Base-by-base conservation (phyloP, 768 basidiomycete species). In the Suillus hirtellus region DNA sequence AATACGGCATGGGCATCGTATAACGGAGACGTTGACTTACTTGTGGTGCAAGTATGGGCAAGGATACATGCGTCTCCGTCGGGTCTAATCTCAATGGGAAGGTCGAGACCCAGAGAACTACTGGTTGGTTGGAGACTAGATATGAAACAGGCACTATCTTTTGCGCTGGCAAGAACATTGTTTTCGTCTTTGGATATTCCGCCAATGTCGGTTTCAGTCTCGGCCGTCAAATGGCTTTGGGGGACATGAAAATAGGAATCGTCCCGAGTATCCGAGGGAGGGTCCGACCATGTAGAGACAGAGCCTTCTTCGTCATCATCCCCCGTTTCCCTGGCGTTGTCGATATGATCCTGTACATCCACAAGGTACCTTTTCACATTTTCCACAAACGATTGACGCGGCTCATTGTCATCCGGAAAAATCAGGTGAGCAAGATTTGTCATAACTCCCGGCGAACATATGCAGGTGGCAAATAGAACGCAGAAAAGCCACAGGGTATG, bases 401-500 rank as follows among this genome's bases (percentile, higher is more conserved):
- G 44, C 21, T 54, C n/a, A 38, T 47, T 40, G 27, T 19, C 44
- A 35, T 14, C 27, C 40, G 64, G 35, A 4, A 67, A 58, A 54
- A 75, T 67, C 14, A 40, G 42, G 40, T 31, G 24, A 31, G 17
- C 17, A 31, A 58, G 24, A 19, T 58, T 42, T 10, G 56, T 42
- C 53, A 61, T 58, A 24, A 11, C 19, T 27, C 40, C 55, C 7
- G 37, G 37, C 19, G 42, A 59, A 31, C 54, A 21, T n/a, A 60
- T 34, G 54, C 38, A 58, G n/a, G 31, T 14, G 37, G 70, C 72
- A 60, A 69, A 61, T 21, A 82, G 68, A 43, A 76, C 68, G 66
- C 80, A 78, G 56, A 80, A 69, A 11, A 81, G 62, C 86, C 86
- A 87, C 5, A 88, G 74, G 40, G 74, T 73, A 65, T 79, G 77